Conservation (phyloP, 257 asterid genomes). For the Solanum pimpinellifolium region DNA sequence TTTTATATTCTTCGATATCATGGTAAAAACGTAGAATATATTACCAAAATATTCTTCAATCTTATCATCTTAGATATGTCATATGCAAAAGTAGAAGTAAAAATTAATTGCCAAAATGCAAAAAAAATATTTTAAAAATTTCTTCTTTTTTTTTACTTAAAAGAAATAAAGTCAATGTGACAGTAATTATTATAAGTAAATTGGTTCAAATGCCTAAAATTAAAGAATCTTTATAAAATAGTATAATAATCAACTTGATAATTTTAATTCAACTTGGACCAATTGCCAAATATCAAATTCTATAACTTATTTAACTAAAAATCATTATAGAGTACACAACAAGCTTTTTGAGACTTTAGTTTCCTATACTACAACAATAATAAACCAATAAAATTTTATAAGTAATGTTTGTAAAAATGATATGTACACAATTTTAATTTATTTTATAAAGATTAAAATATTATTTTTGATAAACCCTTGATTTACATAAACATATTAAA, state of each 20-base stretch:
- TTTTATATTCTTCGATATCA: no score
- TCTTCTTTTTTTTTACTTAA: no score
- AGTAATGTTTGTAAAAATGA: accelerated
- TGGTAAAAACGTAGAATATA: no score
- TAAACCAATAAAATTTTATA: background rate
- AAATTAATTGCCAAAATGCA: no score
- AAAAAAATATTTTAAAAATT: no score
- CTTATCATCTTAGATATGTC: no score
- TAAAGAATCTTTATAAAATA: background rate
- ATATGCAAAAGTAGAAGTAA: background rate
- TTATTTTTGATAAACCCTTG: accelerated
- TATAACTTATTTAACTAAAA: background rate
- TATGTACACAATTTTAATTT: no score
- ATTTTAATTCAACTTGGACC: background rate
- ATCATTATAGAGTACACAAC: background rate
- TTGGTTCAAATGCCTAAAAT: background rate
- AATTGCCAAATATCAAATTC: background rate
- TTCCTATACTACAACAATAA: background rate
- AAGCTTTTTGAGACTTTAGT: background rate
- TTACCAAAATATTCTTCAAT: accelerated
- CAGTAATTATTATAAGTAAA: background rate
- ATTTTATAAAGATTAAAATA: no score
- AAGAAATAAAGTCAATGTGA: background rate
- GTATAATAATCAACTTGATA: background rate
- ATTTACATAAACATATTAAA: no score